Evolutionary conservation across 2,329 filamentous ascomycete genomes (phyloP), one percentile per base, ranked within the genome.

Genomic region (Decorospora gaudefroyi): DNA sequence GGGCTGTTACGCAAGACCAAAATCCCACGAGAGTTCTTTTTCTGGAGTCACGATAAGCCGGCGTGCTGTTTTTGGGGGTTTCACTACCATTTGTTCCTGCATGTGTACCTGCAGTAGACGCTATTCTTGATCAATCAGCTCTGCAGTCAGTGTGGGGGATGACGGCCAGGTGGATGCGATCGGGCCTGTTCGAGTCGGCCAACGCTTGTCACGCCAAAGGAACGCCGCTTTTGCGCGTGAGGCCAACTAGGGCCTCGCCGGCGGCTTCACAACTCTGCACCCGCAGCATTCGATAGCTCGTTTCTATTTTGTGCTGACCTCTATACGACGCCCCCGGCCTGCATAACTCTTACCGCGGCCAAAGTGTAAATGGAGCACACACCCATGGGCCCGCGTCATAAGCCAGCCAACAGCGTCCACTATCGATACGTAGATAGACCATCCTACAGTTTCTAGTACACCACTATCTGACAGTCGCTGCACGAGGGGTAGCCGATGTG

Each of bases 91-190:
- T 51, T 51, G 49, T 56, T 57, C 49, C 46, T 54, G 49, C 46
- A 53, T 49, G n/a, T 55, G 69, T 71, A 65, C 70, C 70, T 72
- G 70, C 70, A 63, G 57, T 70, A 69, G 69, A 69, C 51, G 52
- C 53, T 53, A 45, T 49, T 48, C 46, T 56, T 40, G 48, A 46
- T 53, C 46, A 58, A 61, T 53, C 39, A 50, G 49, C 51, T 43
- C 25, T 49, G 53, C 53, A 57, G 55, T 59, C 52, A 58, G 48
- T 68, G 64, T 68, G 66, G 65, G 62, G 57, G 49, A 42, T 35
- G 38, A 42, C 47, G 44, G 39, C 46, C 39, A 46, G 31, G 37
- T 47, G 36, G 42, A 35, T 42, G 46, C 52, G 45, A 67, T 65
- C 68, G 62, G 65, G 32, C 48, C 39, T 35, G 40, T 46, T 49